Evolutionary conservation across 257 asterid genomes (phyloP).

Genomic region (Nicotiana tomentosiformis): DNA sequence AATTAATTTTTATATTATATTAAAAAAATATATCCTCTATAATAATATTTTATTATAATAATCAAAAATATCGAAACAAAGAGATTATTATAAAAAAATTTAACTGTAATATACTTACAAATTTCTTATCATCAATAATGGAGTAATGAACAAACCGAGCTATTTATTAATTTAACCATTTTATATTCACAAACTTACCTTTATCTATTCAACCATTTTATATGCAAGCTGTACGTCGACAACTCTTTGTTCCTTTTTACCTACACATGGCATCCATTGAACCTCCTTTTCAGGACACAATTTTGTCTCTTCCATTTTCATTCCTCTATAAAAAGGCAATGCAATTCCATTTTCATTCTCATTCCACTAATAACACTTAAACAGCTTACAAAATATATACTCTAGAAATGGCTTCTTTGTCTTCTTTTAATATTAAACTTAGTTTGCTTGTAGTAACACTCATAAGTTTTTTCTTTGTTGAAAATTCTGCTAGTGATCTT

Average conservation of each 20-base stretch:
- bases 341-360: not conserved
- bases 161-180: not conserved
- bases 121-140: no score
- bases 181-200: not conserved
- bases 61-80: no score
- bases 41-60: no score
- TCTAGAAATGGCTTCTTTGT: slow-evolving; percentile 16
- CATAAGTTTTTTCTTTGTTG: slow-evolving; percentile 9
- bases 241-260: not conserved
- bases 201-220: slow-evolving; percentile 16
- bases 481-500: slow-evolving; percentile 16
- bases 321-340: not conserved
- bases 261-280: slow-evolving; percentile 26
- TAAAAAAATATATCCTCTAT: no score
- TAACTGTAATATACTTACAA: no score
- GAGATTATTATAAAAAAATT: no score
- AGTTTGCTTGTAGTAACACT: not conserved
- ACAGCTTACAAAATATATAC: no score
- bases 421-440: slow-evolving; percentile 3
- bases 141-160: not conserved
- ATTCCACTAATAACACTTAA: not conserved
- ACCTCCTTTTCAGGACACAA: not conserved
- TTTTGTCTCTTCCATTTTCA: not conserved
- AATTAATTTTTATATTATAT: no score
- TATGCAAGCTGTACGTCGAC: slow-evolving; percentile 26